Conservation (phyloP, 2,329 filamentous ascomycete species). For the Aaosphaeria arxii region DNA sequence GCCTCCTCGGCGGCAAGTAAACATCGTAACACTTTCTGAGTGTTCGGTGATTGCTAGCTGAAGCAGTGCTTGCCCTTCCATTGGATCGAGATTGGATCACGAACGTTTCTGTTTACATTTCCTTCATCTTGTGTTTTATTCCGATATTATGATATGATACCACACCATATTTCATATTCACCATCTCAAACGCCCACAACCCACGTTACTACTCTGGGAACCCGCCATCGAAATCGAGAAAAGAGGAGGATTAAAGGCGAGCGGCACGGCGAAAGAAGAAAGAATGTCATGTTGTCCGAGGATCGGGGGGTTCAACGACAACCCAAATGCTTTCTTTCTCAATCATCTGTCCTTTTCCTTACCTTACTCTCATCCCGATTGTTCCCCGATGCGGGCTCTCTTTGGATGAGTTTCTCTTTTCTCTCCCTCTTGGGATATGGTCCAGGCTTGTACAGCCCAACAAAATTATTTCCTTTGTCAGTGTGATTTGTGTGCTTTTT, state of each 20-base stretch:
- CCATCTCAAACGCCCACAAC: neutral
- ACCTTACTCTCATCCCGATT: neutral
- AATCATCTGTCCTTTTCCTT: neutral
- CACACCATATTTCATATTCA: neutral
- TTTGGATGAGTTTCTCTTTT: neutral
- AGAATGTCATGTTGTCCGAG: neutral
- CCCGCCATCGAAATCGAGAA: neutral
- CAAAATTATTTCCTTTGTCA: neutral
- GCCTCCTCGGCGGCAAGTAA: slow-evolving; percentile 43
- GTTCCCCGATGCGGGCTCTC: neutral
- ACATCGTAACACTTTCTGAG: neutral
- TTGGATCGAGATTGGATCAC: neutral
- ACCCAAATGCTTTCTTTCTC: neutral
- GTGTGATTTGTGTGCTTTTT: too few relatives aligned
- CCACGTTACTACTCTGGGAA: neutral
- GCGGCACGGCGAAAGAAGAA: neutral
- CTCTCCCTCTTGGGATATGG: neutral
- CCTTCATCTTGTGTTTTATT: neutral
- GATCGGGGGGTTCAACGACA: slow-evolving; percentile 4
- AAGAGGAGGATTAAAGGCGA: neutral
- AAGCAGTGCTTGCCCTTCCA: neutral
- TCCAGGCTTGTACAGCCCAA: neutral
- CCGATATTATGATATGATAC: neutral
- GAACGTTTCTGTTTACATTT: neutral
- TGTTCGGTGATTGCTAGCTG: neutral